A percentile compares a stretch with the other conserved stretches of the same genome.
These are phyloP conservation scores for Skeletonema grethae DNA, from an alignment of 108 stramenopile species.

Conservation along the genomic window DNA sequence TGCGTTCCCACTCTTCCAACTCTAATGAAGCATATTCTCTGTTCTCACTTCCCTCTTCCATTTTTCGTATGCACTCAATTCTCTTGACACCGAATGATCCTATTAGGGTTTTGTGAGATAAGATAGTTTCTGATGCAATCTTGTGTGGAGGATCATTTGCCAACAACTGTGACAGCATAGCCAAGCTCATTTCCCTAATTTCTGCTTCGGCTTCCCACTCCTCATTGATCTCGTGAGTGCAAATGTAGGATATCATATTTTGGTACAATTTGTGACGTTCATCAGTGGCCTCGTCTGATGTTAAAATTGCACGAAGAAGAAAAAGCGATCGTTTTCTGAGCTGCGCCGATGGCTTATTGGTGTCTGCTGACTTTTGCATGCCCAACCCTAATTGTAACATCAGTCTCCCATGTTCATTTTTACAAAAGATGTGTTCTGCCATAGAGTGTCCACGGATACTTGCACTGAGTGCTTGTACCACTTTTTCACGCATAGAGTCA, in stretches of 20 bases:
- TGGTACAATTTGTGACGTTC: slow-evolving; percentile 46
- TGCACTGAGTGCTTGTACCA: slow-evolving; percentile 71
- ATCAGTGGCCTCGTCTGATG: slow-evolving; percentile 58
- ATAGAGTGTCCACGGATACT: slow-evolving; percentile 68
- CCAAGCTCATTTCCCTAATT: slow-evolving; percentile 76
- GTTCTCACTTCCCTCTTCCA: slow-evolving; percentile 66
- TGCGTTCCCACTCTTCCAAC: slow-evolving; percentile 74
- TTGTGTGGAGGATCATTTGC: slow-evolving; percentile 25
- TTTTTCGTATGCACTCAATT: slow-evolving; percentile 55
- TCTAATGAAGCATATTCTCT: slow-evolving; percentile 56
- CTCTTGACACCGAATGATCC: slow-evolving; percentile 62
- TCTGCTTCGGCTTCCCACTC: slow-evolving; percentile 48
- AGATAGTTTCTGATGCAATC: slow-evolving; percentile 25
- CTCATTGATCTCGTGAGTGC: slow-evolving; percentile 46
- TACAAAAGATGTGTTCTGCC: slow-evolving; percentile 68
- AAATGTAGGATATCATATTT: slow-evolving; percentile 38
- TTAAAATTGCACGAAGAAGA: slow-evolving; percentile 70
- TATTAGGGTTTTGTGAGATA: slow-evolving; percentile 54
- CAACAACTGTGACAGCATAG: slow-evolving; percentile 55
- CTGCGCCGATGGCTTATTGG: slow-evolving; percentile 18
- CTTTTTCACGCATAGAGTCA: slow-evolving; percentile 55
- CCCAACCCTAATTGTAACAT: slow-evolving; percentile 56
- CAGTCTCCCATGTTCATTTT: slow-evolving; percentile 48
- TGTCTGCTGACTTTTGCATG: slow-evolving; percentile 17
- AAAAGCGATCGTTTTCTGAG: slow-evolving; percentile 65